phyloP scores from a whole-genome alignment of 2,329 filamentous ascomycete genomes.

The Penicillium griseofulvum region DNA sequence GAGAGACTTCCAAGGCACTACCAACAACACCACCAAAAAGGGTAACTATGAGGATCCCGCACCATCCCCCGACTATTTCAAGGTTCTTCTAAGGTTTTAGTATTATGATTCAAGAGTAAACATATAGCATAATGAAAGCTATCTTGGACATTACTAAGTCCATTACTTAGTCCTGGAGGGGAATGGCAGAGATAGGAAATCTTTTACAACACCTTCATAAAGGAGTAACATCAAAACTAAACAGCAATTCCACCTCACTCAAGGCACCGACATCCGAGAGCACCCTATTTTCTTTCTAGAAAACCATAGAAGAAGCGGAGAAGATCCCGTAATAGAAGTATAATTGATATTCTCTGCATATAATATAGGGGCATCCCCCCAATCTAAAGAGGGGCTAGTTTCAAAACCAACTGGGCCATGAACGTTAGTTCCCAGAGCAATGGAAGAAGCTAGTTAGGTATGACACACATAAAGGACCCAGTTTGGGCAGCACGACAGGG shows the following conservation, averaged over 20 bases:
- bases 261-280: background rate
- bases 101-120: background rate
- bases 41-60: background rate
- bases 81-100: background rate
- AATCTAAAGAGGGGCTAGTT: background rate
- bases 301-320: constrained; percentile 5
- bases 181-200: background rate
- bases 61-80: background rate
- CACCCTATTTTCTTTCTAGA: background rate
- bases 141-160: background rate
- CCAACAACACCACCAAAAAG: background rate
- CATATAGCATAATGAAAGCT: background rate
- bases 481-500: background rate
- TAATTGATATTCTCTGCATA: background rate
- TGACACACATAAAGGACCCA: constrained; percentile 1
- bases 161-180: background rate
- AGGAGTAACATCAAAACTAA: background rate
- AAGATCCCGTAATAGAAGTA: background rate
- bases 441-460: background rate
- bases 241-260: background rate
- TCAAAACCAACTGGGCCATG: background rate
- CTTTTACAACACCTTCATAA: background rate
- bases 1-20: background rate
- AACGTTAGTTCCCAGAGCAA: constrained; percentile 1
- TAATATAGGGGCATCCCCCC: constrained; percentile 1